Percentiles rank a stretch among this genome's conserved stretches.
These are phyloP conservation scores for Mucor indicus DNA, from an alignment of 371 early-diverging fungal species.

Conservation along the genomic window DNA sequence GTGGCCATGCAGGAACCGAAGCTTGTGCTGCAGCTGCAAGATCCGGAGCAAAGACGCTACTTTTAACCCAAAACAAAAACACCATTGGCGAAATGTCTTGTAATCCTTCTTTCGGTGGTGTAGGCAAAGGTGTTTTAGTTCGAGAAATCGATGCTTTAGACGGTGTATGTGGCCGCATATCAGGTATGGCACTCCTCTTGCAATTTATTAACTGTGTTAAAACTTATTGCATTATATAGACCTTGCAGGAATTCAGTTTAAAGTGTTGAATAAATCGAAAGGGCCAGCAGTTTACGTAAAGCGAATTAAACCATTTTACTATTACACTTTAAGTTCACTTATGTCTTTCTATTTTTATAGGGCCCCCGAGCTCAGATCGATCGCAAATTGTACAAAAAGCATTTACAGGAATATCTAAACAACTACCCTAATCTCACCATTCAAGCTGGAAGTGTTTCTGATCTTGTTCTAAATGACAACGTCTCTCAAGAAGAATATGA, in stretches of 20 bases:
- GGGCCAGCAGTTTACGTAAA: constrained; percentile 84
- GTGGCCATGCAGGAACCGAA: constrained; percentile 88
- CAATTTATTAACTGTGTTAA: not conserved
- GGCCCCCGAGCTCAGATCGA: constrained; percentile 87
- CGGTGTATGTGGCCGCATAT: constrained; percentile 77
- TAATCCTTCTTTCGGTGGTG: constrained; percentile 87
- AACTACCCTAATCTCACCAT: constrained; percentile 73
- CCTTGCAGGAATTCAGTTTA: constrained; percentile 82
- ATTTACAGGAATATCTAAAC: constrained; percentile 64
- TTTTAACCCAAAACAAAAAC: constrained; percentile 76
- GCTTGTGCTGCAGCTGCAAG: constrained; percentile 84
- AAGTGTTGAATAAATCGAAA: constrained; percentile 81
- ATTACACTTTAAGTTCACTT: not conserved
- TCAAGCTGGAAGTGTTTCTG: constrained; percentile 69
- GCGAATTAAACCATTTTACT: not conserved
- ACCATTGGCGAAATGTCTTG: constrained; percentile 89
- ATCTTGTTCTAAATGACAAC: constrained; percentile 55
- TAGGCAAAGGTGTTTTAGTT: constrained; percentile 82
- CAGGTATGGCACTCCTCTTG: constrained; percentile 29
- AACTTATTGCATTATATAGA: constrained; percentile 32
- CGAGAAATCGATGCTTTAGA: constrained; percentile 85
- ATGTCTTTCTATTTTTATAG: constrained; percentile 17
- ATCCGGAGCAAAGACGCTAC: constrained; percentile 70
- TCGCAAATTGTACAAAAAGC: constrained; percentile 72
- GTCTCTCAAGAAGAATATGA: constrained; percentile 32